phyloP scores from a whole-genome alignment of 2,329 filamentous ascomycete genomes.

The Hypoxylon sp. region DNA sequence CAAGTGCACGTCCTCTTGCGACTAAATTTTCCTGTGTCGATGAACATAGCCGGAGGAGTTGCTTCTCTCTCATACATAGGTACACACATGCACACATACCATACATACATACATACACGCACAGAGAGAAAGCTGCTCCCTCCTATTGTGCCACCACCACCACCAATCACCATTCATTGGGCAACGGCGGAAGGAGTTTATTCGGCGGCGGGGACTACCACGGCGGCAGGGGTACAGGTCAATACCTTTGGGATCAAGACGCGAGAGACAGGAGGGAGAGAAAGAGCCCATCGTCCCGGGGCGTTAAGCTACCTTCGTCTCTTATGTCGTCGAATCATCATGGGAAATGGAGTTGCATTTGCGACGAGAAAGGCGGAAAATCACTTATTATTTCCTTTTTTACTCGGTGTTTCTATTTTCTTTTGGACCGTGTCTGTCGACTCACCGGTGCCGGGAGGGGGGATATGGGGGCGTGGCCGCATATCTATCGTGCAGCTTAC shows the following conservation, averaged over 20 bases:
- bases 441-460: conserved; percentile 14
- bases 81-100: no score
- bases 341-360: conserved; percentile 46
- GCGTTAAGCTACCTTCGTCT: conserved; percentile 6
- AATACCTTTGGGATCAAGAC: conserved; percentile 34
- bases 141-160: conserved; percentile 42
- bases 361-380: conserved; percentile 43
- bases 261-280: conserved; percentile 21
- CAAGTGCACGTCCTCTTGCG: conserved; percentile 19
- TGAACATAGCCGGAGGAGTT: conserved; percentile 9
- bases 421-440: conserved; percentile 26
- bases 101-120: no score
- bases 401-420: conserved; percentile 19
- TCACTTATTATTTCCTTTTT: conserved; percentile 16
- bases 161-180: conserved; percentile 39
- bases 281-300: conserved; percentile 8
- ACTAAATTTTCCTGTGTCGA: conserved; percentile 2
- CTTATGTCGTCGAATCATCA: conserved; percentile 31
- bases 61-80: neutral
- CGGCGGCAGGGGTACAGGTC: conserved; percentile 19
- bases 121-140: conserved; percentile 10
- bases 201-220: conserved; percentile 22
- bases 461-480: conserved; percentile 9
- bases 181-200: conserved; percentile 43
- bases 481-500: conserved; percentile 6